Percentiles rank a stretch among this genome's conserved stretches.
phyloP scores from a whole-genome alignment of 129 eudicot genomes.

The Tanacetum coccineum region DNA sequence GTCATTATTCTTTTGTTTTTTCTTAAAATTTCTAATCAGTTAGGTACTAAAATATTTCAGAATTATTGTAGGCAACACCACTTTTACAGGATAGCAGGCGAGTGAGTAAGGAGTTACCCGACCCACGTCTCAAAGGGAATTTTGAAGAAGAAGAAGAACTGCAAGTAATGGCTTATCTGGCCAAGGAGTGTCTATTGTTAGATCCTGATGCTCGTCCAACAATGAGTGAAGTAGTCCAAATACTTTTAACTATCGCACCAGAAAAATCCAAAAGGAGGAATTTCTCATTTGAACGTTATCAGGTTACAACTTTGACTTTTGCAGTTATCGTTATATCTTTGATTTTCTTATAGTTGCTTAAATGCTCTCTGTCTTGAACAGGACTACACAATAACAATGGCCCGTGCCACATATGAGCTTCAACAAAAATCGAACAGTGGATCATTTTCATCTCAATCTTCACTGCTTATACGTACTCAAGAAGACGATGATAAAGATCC shows the following conservation, averaged over 20 bases:
- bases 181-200: conserved; percentile 86
- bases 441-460: conserved; percentile 38
- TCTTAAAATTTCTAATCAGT: background rate
- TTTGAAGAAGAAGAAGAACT: conserved; percentile 81
- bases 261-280: conserved; percentile 60
- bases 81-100: conserved; percentile 68
- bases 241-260: conserved; percentile 74
- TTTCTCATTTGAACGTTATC: conserved; percentile 43
- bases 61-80: conserved; percentile 63
- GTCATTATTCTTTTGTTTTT: background rate
- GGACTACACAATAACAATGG: conserved; percentile 38
- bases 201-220: conserved; percentile 95
- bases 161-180: conserved; percentile 87
- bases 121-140: conserved; percentile 62
- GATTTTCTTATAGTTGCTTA: background rate
- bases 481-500: conserved; percentile 23
- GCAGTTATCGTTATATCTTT: background rate
- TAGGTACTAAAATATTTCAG: background rate
- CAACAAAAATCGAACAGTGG: conserved; percentile 39
- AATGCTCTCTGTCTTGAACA: background rate
- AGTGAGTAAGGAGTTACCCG: conserved; percentile 73
- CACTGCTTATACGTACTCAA: conserved; percentile 26
- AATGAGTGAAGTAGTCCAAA: conserved; percentile 94
- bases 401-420: conserved; percentile 40
- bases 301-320: conserved; percentile 34